Percentiles rank a stretch among this genome's conserved stretches.
Conservation (phyloP, 306 rosid genomes). For the Amphicarpaea edgeworthii region DNA sequence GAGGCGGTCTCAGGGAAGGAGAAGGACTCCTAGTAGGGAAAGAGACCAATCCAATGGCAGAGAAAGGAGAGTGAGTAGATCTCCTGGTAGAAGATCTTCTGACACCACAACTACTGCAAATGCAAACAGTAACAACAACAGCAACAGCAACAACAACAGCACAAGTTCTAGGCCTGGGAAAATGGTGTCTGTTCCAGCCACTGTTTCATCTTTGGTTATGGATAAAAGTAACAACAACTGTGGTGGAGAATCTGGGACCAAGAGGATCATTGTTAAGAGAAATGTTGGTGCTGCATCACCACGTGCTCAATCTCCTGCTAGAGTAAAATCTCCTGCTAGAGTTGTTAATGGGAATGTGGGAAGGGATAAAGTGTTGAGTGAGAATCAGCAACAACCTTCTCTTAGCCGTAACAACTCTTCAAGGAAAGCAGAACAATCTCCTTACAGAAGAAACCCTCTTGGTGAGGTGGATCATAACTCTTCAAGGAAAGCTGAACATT, state of each 20-base stretch:
- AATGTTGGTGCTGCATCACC: constrained; percentile 86
- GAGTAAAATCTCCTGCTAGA: constrained; percentile 80
- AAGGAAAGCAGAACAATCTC: constrained; percentile 90
- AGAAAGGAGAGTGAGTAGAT: constrained; percentile 87
- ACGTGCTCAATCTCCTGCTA: constrained; percentile 78
- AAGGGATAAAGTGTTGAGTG: constrained; percentile 49
- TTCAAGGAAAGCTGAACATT: constrained; percentile 84
- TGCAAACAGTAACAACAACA: no score
- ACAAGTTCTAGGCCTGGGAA: constrained; percentile 69
- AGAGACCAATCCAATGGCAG: constrained; percentile 79
- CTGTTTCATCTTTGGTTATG: constrained; percentile 77
- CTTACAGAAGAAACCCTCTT: constrained; percentile 80
- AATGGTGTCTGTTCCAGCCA: constrained; percentile 96
- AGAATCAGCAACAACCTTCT: constrained; percentile 65
- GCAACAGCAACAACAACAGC: constrained; percentile 16
- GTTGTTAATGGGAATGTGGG: constrained; percentile 46
- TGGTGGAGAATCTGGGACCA: constrained; percentile 59
- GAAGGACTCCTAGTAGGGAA: constrained; percentile 96
- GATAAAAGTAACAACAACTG: constrained; percentile 84
- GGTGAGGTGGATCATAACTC: constrained; percentile 55
- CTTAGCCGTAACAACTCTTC: constrained; percentile 86
- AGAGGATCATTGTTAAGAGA: constrained; percentile 78
- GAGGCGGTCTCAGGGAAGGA: constrained; percentile 60
- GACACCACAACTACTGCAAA: constrained; percentile 45
- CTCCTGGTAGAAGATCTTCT: constrained; percentile 84